These are phyloP conservation scores for Tricholomella constricta DNA, from an alignment of 768 basidiomycete species.

Conservation along the genomic window DNA sequence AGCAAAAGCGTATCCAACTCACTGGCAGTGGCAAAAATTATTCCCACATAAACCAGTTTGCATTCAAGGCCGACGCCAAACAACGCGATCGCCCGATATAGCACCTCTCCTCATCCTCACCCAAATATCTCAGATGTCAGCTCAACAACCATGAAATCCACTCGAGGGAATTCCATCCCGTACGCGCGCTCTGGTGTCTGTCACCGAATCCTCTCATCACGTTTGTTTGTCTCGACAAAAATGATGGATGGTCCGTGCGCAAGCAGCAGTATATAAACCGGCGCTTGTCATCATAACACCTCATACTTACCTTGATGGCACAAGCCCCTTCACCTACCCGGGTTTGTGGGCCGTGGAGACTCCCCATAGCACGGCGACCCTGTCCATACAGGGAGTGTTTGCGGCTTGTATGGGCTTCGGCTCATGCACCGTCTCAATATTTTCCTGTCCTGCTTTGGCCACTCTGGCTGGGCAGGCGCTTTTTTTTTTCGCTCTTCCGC, in stretches of 20 bases:
- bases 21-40: slow-evolving; percentile 4
- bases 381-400: slow-evolving; percentile 61
- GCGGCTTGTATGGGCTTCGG: slow-evolving; percentile 60
- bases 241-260: slow-evolving; percentile 39
- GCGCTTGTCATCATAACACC: neutral
- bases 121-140: too few relatives aligned
- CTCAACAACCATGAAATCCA: too few relatives aligned
- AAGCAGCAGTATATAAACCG: slow-evolving; percentile 32
- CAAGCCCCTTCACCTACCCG: slow-evolving; percentile 52
- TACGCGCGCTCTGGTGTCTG: too few relatives aligned
- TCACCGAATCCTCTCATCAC: too few relatives aligned
- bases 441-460: slow-evolving; percentile 60
- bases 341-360: slow-evolving; percentile 57
- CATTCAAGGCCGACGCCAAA: slow-evolving; percentile 18
- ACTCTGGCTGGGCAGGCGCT: slow-evolving; percentile 46
- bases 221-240: neutral
- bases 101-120: too few relatives aligned
- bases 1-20: neutral
- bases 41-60: slow-evolving; percentile 10
- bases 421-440: slow-evolving; percentile 67
- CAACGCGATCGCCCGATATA: slow-evolving; percentile 5
- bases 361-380: slow-evolving; percentile 73
- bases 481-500: slow-evolving; percentile 28
- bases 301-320: slow-evolving; percentile 73
- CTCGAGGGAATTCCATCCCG: too few relatives aligned